Conservation (phyloP, 345 rosid genomes). For the Draba incana region DNA sequence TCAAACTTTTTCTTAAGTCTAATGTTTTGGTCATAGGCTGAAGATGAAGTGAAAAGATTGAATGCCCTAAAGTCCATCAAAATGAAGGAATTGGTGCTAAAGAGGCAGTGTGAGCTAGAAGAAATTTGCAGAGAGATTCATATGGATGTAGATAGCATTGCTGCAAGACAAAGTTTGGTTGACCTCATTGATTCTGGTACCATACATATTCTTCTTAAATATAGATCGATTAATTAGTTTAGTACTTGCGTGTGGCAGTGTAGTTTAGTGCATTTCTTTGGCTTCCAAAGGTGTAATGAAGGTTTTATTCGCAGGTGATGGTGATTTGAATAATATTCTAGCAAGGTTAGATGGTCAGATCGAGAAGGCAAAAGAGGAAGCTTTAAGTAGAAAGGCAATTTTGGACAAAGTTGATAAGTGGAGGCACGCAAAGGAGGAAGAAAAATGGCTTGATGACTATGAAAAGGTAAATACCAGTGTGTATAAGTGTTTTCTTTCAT, state of each 20-base stretch:
- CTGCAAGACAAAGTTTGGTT: constrained; percentile 64
- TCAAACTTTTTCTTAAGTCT: neutral
- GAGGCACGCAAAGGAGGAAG: constrained; percentile 83
- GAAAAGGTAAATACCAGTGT: constrained; percentile 59
- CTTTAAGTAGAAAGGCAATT: constrained; percentile 77
- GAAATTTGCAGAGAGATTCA: constrained; percentile 75
- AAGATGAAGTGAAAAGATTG: constrained; percentile 69
- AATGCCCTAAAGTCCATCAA: constrained; percentile 70
- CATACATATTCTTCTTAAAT: constrained; percentile 21
- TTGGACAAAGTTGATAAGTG: constrained; percentile 86
- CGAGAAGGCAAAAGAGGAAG: constrained; percentile 79
- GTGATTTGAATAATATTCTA: constrained; percentile 67
- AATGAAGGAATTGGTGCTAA: constrained; percentile 81
- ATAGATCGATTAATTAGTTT: neutral
- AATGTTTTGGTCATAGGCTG: constrained; percentile 48
- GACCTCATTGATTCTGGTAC: constrained; percentile 72
- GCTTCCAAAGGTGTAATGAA: too few species aligned
- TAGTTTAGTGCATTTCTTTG: neutral
- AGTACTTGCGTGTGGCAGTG: constrained; percentile 20
- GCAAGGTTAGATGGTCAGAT: constrained; percentile 80
- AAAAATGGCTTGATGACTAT: constrained; percentile 94
- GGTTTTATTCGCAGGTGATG: constrained; percentile 50
- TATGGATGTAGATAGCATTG: constrained; percentile 69
- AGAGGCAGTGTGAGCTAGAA: constrained; percentile 82
- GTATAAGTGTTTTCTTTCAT: constrained; percentile 12